A percentile compares a stretch with the other conserved stretches of the same genome.
Evolutionary conservation across 1,284 basidiomycete species (phyloP).

Genomic region (Omphalotus olearius): DNA sequence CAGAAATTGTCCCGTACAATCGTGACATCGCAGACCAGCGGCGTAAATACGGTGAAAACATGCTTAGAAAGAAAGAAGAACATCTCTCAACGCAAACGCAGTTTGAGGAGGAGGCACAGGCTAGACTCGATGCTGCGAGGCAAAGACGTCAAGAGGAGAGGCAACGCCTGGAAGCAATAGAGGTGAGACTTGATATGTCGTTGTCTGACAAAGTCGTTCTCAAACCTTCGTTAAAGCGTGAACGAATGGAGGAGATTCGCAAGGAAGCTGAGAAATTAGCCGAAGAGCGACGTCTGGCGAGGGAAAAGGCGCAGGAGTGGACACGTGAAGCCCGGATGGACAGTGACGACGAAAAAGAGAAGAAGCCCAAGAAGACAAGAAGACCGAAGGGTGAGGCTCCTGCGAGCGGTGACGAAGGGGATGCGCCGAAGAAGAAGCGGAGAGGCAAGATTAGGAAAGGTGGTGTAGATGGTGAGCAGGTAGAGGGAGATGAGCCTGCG

Average conservation of each 20-base stretch:
- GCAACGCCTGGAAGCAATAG: slow-evolving; percentile 51
- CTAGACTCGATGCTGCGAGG: slow-evolving; percentile 71
- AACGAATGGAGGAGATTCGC: slow-evolving; percentile 53
- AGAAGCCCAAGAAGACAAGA: slow-evolving; percentile 54
- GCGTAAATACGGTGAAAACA: slow-evolving; percentile 80
- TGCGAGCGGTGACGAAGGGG: slow-evolving; percentile 53
- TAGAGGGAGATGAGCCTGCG: slow-evolving; percentile 39
- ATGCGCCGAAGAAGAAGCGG: slow-evolving; percentile 13
- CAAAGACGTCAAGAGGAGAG: slow-evolving; percentile 64
- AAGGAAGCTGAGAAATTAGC: slow-evolving; percentile 66
- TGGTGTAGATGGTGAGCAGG: slow-evolving; percentile 26
- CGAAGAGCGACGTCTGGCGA: slow-evolving; percentile 66
- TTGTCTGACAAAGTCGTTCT: background rate
- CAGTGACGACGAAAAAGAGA: slow-evolving; percentile 71
- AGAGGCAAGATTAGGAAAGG: slow-evolving; percentile 23
- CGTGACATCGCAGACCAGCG: slow-evolving; percentile 86
- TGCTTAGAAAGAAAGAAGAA: slow-evolving; percentile 77
- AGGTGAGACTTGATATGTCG: slow-evolving; percentile 37
- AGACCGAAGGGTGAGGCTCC: slow-evolving; percentile 45
- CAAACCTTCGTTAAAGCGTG: slow-evolving; percentile 34
- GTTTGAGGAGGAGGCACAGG: slow-evolving; percentile 71
- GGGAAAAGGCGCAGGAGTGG: slow-evolving; percentile 81
- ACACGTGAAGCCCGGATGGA: slow-evolving; percentile 61
- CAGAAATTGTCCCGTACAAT: slow-evolving; percentile 75
- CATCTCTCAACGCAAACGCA: slow-evolving; percentile 71